Evolutionary conservation across 805 yeast genomes (phyloP).

Genomic region (Suhomyces emberorum): DNA sequence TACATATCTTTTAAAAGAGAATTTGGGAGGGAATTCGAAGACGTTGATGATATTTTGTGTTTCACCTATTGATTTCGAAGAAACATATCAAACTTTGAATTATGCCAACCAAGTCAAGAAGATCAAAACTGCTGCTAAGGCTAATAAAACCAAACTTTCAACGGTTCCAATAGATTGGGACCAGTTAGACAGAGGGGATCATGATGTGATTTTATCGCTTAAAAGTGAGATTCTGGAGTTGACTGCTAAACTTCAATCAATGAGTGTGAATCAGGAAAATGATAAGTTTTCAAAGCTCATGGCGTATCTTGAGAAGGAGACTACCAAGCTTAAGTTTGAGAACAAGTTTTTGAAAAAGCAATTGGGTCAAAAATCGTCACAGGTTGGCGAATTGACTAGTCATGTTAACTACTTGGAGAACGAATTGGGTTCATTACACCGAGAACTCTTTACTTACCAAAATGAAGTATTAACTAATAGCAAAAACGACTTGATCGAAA

Average conservation of each 20-base stretch:
- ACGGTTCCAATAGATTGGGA: conserved; percentile 31
- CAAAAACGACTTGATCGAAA: conserved; percentile 4
- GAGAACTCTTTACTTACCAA: conserved; percentile 1
- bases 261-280: conserved; percentile 7
- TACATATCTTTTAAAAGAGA: conserved; percentile 73
- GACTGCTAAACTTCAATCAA: conserved; percentile 20
- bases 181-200: conserved; percentile 23
- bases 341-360: conserved; percentile 29
- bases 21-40: conserved; percentile 81
- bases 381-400: conserved; percentile 20
- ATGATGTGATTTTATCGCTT: conserved; percentile 24
- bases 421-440: conserved; percentile 11
- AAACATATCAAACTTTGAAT: conserved; percentile 68
- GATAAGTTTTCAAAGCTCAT: conserved; percentile 22
- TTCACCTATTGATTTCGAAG: conserved; percentile 77
- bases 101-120: conserved; percentile 76
- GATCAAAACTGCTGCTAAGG: conserved; percentile 59
- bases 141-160: conserved; percentile 30
- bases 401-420: conserved; percentile 23
- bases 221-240: conserved; percentile 31
- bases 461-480: conserved; percentile 1
- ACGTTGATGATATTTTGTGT: conserved; percentile 86
- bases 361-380: conserved; percentile 15
- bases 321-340: conserved; percentile 30
- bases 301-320: conserved; percentile 30